Percentiles rank a stretch among this genome's conserved stretches.
Evolutionary conservation across 1,139 yeast species (phyloP).

Genomic region (Casaregolazyma suthepensis): DNA sequence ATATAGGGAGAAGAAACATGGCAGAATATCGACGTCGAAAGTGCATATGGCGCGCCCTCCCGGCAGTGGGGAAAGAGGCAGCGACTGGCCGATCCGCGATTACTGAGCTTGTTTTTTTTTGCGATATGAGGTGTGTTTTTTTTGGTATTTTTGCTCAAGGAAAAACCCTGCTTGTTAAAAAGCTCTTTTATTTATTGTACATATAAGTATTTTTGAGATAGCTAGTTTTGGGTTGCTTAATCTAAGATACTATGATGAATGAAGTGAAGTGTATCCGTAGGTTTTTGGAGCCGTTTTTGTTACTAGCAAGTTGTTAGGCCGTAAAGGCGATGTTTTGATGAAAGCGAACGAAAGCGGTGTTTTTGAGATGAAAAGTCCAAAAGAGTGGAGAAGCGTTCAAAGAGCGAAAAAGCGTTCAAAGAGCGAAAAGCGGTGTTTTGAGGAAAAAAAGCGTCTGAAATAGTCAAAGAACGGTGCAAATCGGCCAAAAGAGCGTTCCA

Average conservation of each 20-base stretch:
- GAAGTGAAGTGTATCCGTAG: not conserved
- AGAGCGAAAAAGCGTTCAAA: not conserved
- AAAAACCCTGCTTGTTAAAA: not conserved
- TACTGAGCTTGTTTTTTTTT: not conserved
- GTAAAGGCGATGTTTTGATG: not conserved
- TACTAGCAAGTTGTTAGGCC: not conserved
- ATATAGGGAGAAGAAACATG: not conserved
- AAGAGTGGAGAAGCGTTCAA: no score
- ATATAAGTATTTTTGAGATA: not conserved
- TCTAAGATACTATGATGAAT: not conserved
- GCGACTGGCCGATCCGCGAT: slow-evolving; percentile 10
- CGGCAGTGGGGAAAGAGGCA: slow-evolving; percentile 10
- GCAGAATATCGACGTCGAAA: slow-evolving; percentile 6
- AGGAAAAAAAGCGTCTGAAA: no score
- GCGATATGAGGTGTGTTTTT: not conserved
- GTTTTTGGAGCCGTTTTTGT: not conserved
- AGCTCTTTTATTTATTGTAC: not conserved
- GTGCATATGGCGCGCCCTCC: slow-evolving; percentile 11
- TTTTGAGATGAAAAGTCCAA: no score
- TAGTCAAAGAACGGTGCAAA: no score
- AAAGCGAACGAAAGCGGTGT: no score
- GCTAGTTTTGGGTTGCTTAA: not conserved
- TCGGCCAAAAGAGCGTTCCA: no score
- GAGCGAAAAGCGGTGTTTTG: no score
- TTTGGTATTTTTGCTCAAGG: not conserved